Conservation (phyloP, 345 rosid genomes). For the Aquilaria yunnanensis region DNA sequence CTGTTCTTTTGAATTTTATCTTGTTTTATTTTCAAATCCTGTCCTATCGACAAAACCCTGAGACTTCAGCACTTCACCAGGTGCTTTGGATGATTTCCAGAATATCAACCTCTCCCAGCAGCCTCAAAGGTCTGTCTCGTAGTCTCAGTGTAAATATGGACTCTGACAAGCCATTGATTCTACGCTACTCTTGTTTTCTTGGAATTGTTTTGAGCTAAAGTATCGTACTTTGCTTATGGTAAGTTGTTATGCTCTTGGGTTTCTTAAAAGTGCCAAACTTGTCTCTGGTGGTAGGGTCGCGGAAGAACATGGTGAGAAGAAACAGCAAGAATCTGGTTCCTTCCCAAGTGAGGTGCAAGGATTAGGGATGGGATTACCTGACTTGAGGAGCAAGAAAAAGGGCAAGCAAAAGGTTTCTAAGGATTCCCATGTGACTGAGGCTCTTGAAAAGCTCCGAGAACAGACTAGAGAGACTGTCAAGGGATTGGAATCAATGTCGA, state of each 20-base stretch:
- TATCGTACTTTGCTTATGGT: conserved; percentile 4
- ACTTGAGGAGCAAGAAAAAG: conserved; percentile 77
- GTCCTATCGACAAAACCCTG: too few relatives aligned
- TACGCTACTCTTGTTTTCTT: neutral
- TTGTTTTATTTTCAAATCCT: conserved; percentile 9
- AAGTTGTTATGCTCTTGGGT: neutral
- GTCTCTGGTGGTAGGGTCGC: conserved; percentile 32
- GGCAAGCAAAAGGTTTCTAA: conserved; percentile 60
- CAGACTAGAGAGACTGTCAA: conserved; percentile 84
- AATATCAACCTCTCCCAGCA: conserved; percentile 59
- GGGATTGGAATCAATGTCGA: conserved; percentile 71
- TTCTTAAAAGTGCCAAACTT: neutral
- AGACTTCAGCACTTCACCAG: conserved; percentile 23
- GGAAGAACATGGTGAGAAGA: conserved; percentile 30
- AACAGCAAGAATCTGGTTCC: conserved; percentile 30
- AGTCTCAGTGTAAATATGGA: neutral
- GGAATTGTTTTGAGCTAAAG: neutral
- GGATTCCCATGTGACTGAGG: conserved; percentile 71
- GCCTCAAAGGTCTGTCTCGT: conserved; percentile 39
- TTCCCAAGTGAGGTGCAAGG: conserved; percentile 70
- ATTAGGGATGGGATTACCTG: conserved; percentile 91
- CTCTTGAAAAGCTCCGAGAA: conserved; percentile 79
- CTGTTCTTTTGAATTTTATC: neutral
- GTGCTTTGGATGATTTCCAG: conserved; percentile 98
- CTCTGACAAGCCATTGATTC: neutral